phyloP scores from a whole-genome alignment of 2,329 filamentous ascomycete genomes.

The Paecilomyces niveus region DNA sequence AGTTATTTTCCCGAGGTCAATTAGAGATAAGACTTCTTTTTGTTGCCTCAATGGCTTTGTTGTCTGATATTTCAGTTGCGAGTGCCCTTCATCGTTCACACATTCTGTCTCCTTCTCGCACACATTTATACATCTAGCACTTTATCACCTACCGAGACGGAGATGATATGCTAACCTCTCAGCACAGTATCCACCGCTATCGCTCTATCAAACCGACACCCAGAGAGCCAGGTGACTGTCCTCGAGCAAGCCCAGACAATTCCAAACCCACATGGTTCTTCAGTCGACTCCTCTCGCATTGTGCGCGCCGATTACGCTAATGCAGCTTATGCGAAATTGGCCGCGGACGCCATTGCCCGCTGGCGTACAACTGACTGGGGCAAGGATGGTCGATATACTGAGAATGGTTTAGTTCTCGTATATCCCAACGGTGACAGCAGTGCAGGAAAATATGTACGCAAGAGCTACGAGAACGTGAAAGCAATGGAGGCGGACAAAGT shows the following conservation, averaged over 20 bases:
- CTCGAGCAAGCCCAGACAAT: constrained; percentile 50
- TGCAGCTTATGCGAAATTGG: constrained; percentile 67
- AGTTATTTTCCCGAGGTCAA: not conserved
- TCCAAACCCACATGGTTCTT: constrained; percentile 52
- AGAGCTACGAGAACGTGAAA: constrained; percentile 36
- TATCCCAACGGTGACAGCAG: constrained; percentile 24
- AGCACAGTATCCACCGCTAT: constrained; percentile 56
- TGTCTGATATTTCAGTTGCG: not conserved
- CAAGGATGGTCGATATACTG: constrained; percentile 35
- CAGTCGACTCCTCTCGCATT: constrained; percentile 56
- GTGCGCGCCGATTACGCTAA: constrained; percentile 74
- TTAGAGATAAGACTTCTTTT: not conserved
- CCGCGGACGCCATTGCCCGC: constrained; percentile 65
- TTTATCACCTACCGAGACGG: not conserved
- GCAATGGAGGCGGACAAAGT: constrained; percentile 25
- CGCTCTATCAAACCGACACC: constrained; percentile 56
- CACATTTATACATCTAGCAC: not conserved
- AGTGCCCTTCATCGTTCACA: not conserved
- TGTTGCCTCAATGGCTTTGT: not conserved
- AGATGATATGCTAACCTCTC: constrained; percentile 2
- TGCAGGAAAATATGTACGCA: constrained; percentile 28
- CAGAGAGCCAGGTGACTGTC: constrained; percentile 47
- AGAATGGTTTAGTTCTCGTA: constrained; percentile 37
- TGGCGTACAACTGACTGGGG: constrained; percentile 44
- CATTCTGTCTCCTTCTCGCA: not conserved